phyloP scores from a whole-genome alignment of 805 yeast genomes.

The Vanderwaltozyma tropicalis region DNA sequence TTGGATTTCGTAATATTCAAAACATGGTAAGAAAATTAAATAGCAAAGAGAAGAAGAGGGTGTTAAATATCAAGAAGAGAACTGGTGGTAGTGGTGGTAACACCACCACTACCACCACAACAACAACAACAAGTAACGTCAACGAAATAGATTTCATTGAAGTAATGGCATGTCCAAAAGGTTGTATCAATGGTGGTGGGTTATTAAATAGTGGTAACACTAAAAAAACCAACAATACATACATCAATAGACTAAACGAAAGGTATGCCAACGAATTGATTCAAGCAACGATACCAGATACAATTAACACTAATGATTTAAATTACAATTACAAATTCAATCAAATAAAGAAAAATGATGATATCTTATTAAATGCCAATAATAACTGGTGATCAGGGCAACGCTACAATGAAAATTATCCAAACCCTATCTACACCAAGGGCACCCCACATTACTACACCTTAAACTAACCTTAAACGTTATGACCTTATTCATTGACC shows the following conservation, averaged over 20 bases:
- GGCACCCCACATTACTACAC: too few species aligned
- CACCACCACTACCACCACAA: constrained; percentile 27
- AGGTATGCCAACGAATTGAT: neutral
- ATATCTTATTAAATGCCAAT: neutral
- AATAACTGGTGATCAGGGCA: neutral
- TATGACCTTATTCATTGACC: too few species aligned
- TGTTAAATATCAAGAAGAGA: neutral
- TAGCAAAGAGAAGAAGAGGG: constrained; percentile 15
- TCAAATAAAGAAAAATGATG: neutral
- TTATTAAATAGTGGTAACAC: constrained; percentile 45
- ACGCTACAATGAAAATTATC: too few species aligned
- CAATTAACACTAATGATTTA: neutral
- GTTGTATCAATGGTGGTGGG: constrained; percentile 97
- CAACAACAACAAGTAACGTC: constrained; percentile 38
- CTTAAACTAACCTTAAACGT: too few species aligned
- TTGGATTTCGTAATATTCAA: constrained; percentile 92
- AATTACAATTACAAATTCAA: neutral
- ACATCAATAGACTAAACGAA: neutral
- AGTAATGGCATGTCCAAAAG: constrained; percentile 97
- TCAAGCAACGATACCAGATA: too few species aligned
- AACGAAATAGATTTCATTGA: constrained; percentile 71
- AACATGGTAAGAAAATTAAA: constrained; percentile 79
- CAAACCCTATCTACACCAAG: too few species aligned
- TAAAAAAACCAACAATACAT: neutral
- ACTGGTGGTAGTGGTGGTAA: too few species aligned